A percentile compares a stretch with the other conserved stretches of the same genome.
Conservation (phyloP, 257 asterid genomes). For the Schizonepeta tenuifolia region DNA sequence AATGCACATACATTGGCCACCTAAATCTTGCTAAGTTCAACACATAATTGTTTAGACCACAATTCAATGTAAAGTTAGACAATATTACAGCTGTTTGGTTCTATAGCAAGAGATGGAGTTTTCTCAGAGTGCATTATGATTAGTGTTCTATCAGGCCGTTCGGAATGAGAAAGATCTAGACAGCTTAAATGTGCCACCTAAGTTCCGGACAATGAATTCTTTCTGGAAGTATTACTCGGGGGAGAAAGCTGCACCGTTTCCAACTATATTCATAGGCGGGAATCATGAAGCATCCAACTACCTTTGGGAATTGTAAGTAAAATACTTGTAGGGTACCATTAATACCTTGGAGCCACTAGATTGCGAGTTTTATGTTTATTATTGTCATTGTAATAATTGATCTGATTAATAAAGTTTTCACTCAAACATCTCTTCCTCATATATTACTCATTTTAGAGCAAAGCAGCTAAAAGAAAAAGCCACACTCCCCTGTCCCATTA, state of each 20-base stretch:
- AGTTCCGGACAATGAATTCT: constrained; percentile 76
- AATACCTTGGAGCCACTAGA: constrained; percentile 24
- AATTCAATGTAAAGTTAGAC: constrained; percentile 3
- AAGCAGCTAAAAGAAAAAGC: neutral
- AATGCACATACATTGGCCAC: neutral
- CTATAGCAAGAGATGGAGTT: neutral
- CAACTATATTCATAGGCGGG: constrained; percentile 87
- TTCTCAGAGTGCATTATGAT: constrained; percentile 17
- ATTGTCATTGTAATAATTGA: constrained; percentile 1
- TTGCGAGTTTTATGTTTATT: neutral
- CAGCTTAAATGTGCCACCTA: constrained; percentile 68
- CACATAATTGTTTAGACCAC: constrained; percentile 9
- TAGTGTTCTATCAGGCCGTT: constrained; percentile 57
- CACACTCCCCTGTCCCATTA: neutral
- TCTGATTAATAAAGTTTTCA: constrained; percentile 1
- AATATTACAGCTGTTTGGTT: constrained; percentile 16
- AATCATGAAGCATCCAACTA: constrained; percentile 95
- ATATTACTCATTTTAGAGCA: neutral
- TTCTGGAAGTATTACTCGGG: constrained; percentile 97
- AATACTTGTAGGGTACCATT: constrained; percentile 11
- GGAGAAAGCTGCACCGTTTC: constrained; percentile 87
- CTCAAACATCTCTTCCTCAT: neutral
- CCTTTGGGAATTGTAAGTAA: constrained; percentile 83
- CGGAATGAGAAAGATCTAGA: constrained; percentile 77
- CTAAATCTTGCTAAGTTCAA: neutral